Evolutionary conservation across 441 rosid species (phyloP).

Genomic region (Dalechampia spathulata): DNA sequence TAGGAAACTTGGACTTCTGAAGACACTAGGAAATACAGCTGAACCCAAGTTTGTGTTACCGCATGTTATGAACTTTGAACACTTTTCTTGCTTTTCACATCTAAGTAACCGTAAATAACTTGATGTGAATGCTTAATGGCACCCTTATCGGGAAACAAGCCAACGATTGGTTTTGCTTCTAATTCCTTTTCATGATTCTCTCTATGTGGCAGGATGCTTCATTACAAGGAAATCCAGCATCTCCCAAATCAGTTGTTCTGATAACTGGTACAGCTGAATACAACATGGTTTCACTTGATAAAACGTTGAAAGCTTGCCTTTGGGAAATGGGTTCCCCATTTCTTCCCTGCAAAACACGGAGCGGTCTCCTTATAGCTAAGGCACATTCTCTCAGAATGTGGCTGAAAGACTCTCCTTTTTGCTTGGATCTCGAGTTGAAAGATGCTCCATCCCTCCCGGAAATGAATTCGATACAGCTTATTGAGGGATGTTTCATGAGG

Average conservation of each 20-base stretch:
- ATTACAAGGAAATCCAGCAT: constrained; percentile 74
- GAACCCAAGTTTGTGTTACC: neutral
- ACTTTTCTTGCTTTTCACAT: too few species aligned
- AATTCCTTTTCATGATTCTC: too few species aligned
- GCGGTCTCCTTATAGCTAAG: constrained; percentile 83
- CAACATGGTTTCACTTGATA: constrained; percentile 68
- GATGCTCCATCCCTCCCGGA: constrained; percentile 61
- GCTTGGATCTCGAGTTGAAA: constrained; percentile 86
- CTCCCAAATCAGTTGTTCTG: constrained; percentile 91
- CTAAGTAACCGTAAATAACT: too few species aligned
- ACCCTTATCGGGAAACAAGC: too few species aligned
- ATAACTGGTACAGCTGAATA: constrained; percentile 88
- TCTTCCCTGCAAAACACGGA: constrained; percentile 77
- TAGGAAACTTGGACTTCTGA: neutral
- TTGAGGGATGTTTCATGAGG: constrained; percentile 78
- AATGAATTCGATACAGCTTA: constrained; percentile 67
- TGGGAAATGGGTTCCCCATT: constrained; percentile 99
- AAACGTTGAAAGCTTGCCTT: constrained; percentile 80
- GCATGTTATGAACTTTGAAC: too few species aligned
- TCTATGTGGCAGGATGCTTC: constrained; percentile 69
- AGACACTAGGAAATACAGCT: neutral
- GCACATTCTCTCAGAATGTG: constrained; percentile 95
- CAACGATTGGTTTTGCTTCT: too few species aligned
- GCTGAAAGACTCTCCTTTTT: constrained; percentile 95
- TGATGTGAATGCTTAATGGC: too few species aligned